phyloP scores from a whole-genome alignment of 305 asterid species.

The Striga hermonthica region DNA sequence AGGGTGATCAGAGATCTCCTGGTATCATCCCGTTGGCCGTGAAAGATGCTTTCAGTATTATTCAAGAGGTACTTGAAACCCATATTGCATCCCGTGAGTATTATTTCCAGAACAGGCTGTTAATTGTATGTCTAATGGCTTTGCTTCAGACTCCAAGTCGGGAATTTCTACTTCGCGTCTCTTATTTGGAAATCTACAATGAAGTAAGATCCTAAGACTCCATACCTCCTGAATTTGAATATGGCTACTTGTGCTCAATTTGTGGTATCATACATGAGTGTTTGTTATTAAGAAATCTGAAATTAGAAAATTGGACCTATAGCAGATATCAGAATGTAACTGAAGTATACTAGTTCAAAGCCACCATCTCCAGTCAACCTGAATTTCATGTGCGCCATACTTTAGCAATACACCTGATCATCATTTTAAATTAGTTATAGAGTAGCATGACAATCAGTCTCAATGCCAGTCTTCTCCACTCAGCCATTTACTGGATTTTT shows the following conservation, averaged over 20 bases:
- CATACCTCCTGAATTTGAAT: constrained; percentile 21
- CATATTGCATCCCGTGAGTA: constrained; percentile 32
- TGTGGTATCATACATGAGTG: constrained; percentile 15
- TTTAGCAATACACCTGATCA: constrained; percentile 17
- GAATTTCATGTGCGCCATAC: constrained; percentile 20
- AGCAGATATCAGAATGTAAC: constrained; percentile 22
- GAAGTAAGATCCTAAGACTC: constrained; percentile 63
- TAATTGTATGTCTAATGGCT: constrained; percentile 28
- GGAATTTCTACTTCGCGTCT: constrained; percentile 94
- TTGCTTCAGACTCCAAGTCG: constrained; percentile 89
- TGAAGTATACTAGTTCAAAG: constrained; percentile 15
- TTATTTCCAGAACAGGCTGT: constrained; percentile 30
- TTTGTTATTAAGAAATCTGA: constrained; percentile 14
- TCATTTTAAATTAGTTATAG: constrained; percentile 27
- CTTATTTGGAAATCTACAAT: constrained; percentile 96
- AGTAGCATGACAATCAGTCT: constrained; percentile 20
- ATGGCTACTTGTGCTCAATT: constrained; percentile 28
- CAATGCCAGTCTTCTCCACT: constrained; percentile 21
- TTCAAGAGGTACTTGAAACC: constrained; percentile 84
- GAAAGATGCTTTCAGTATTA: constrained; percentile 95
- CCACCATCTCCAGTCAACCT: constrained; percentile 21
- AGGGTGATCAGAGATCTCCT: constrained; percentile 99
- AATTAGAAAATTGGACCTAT: constrained; percentile 12
- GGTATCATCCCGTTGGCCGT: constrained; percentile 97
- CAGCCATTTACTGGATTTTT: constrained; percentile 18